Conservation (phyloP, 768 basidiomycete species). For the Tricholoma sp. region DNA sequence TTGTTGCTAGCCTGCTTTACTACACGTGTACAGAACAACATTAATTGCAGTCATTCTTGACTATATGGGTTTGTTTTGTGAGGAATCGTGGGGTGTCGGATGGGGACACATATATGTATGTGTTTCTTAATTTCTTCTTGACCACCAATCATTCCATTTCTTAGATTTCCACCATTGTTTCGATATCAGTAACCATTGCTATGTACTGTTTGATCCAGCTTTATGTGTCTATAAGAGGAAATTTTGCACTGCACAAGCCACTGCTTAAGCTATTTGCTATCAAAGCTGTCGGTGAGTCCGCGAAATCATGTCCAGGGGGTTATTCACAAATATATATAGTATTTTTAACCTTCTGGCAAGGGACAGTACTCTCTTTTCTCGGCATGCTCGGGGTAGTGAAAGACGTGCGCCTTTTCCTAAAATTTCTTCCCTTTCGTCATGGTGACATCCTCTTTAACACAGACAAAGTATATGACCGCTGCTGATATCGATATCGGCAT, state of each 20-base stretch:
- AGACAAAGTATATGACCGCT: conserved; percentile 68
- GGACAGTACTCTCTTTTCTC: conserved; percentile 42
- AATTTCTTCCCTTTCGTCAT: background rate
- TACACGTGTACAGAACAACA: conserved; percentile 40
- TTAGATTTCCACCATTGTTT: conserved; percentile 57
- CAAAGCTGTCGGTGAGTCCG: conserved; percentile 60
- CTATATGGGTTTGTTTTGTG: conserved; percentile 66
- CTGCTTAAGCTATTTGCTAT: conserved; percentile 65
- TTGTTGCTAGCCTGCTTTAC: background rate
- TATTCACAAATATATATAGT: conserved; percentile 30
- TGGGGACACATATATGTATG: conserved; percentile 69
- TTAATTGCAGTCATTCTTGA: conserved; percentile 58
- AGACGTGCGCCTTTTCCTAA: background rate
- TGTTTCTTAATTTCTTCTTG: conserved; percentile 1
- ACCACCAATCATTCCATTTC: background rate
- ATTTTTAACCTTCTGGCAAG: conserved; percentile 77
- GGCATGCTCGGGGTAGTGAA: background rate
- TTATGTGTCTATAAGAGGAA: conserved; percentile 49
- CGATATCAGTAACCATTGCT: conserved; percentile 66
- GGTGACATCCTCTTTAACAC: background rate
- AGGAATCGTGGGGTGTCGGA: conserved; percentile 59
- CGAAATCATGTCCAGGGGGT: background rate
- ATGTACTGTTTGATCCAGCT: conserved; percentile 79
- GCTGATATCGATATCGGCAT: conserved; percentile 70
- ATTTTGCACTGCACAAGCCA: conserved; percentile 55